A percentile compares a stretch with the other conserved stretches of the same genome.
Conservation (phyloP, 2,329 filamentous ascomycete genomes). For the Talaromyces sp. region DNA sequence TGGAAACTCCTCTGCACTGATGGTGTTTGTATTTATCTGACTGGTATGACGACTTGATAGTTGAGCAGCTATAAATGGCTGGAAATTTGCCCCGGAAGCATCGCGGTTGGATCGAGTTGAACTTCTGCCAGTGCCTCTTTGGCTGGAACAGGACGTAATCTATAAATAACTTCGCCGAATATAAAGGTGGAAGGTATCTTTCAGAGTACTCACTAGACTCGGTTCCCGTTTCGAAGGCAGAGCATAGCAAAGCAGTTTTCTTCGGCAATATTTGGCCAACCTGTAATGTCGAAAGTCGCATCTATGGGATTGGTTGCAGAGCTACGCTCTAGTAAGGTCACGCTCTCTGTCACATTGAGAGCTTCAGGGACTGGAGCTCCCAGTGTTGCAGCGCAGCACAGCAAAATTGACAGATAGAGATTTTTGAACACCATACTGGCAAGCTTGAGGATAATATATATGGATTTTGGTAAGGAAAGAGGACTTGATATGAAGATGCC, state of each 20-base stretch:
- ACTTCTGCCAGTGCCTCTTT: not conserved
- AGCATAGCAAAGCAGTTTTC: slow-evolving; percentile 9
- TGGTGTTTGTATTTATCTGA: not conserved
- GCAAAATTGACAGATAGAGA: not conserved
- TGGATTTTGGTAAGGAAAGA: not conserved
- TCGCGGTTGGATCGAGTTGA: too few relatives aligned
- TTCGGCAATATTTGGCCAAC: slow-evolving; percentile 4
- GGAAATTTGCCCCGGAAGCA: not conserved
- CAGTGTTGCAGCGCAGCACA: not conserved
- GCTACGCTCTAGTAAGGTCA: not conserved
- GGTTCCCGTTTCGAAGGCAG: not conserved
- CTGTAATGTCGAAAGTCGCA: not conserved
- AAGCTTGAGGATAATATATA: not conserved
- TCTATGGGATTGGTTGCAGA: not conserved
- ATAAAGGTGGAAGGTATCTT: not conserved
- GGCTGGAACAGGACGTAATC: not conserved
- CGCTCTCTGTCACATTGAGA: not conserved
- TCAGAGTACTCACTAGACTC: not conserved
- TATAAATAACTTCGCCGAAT: not conserved
- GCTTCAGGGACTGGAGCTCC: not conserved
- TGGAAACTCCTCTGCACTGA: slow-evolving; percentile 7
- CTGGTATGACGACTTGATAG: not conserved
- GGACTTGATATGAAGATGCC: not conserved
- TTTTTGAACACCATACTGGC: not conserved
- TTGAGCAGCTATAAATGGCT: not conserved